Base-by-base conservation (phyloP, 768 basidiomycete genomes). In the Panaeolus papilionaceus region DNA sequence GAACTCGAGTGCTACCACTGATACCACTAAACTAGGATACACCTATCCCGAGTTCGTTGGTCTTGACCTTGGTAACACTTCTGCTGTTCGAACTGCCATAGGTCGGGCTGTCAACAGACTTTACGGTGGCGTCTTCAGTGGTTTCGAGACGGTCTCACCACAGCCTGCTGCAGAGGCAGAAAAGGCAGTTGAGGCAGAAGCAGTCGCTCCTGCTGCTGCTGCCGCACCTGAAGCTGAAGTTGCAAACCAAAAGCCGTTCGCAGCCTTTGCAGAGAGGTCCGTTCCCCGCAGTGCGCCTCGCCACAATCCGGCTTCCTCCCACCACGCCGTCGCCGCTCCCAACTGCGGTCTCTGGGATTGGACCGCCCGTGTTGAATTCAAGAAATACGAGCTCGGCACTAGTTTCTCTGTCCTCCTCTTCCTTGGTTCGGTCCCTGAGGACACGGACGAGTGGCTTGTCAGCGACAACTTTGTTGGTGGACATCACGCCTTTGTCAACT, bases 41-140 rank as follows among this genome's bases (percentile, higher is more conserved):
- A 79, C 82, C 1, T 86, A 87, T 72, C 85, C 86, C 11, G 86
- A 87, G 40, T 85, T 86, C 73, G 81, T 82, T 63, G 76, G 75
- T 9, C 76, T 83, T 39, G 73, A 81, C 54, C 64, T 77, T 65
- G 71, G 68, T 9, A 71, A 81, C 66, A 63, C 71, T 9, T 49
- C 16, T 7, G 74, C 75, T 0, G 77, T 82, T 42, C 72, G 68
- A 45, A 62, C 49, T 4, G 79, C 76, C n/a, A 82, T 85, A 51
- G 72, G 73, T 18, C 64, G 71, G 20, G 72, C 70, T 23, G 77
- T 85, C 20, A 79, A 80, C 64, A 67, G 72, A 61, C 77, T 83
- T 10, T 85, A 83, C 63, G 78, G 80, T 1, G 61, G 42, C 2
- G 58, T 70, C 2, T 28, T 71, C 18, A 71, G 70, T 61, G 68